phyloP scores from a whole-genome alignment of 192 early-diverging fungal genomes.

The Neocallimastix lanati region DNA sequence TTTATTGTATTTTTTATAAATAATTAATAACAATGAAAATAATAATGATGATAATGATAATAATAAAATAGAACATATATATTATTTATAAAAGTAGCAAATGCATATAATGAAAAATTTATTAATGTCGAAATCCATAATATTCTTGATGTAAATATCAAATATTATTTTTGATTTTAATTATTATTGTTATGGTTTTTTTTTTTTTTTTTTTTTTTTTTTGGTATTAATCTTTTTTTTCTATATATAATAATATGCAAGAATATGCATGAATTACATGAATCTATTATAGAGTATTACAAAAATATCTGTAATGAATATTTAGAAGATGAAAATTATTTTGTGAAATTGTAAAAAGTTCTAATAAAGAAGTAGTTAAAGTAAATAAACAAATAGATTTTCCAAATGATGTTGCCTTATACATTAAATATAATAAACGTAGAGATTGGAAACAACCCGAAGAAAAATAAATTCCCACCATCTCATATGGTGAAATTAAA shows the following conservation, averaged over 20 bases:
- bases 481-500: background rate
- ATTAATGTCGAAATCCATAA: background rate
- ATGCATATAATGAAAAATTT: background rate
- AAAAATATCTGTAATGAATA: background rate
- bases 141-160: background rate
- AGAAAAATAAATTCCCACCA: background rate
- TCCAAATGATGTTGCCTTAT: background rate
- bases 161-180: too few species aligned
- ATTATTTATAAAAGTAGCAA: background rate
- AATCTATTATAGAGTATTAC: background rate
- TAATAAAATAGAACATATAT: background rate
- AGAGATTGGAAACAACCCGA: background rate
- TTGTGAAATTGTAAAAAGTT: background rate
- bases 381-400: background rate
- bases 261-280: background rate
- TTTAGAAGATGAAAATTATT: background rate
- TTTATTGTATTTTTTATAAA: background rate
- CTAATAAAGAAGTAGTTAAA: background rate
- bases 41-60: too few species aligned
- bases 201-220: too few species aligned
- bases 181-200: too few species aligned
- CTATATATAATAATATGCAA: background rate
- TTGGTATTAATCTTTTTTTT: too few species aligned
- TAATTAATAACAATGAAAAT: too few species aligned
- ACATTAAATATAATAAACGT: background rate